These are phyloP conservation scores for Lineolata rhizophorae DNA, from an alignment of 495 filamentous ascomycete species.

Conservation along the genomic window DNA sequence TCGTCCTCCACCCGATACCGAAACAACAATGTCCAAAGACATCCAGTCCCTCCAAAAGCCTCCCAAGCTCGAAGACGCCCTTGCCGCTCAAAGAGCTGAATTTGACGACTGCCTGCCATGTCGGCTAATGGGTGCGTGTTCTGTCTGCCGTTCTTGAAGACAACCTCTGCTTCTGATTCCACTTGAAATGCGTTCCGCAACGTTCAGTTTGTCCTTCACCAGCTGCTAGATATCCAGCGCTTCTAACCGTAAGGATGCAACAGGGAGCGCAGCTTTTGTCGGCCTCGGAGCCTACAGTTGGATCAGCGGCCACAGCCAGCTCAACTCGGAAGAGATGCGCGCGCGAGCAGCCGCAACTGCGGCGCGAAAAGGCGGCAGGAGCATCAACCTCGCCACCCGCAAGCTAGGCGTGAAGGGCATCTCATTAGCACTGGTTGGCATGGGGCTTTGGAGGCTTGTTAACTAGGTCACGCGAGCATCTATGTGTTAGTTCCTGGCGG, in stretches of 20 bases:
- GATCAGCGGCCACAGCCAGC: constrained; percentile 52
- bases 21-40: neutral
- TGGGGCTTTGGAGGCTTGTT: constrained; percentile 39
- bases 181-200: too few relatives aligned
- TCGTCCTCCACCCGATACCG: neutral
- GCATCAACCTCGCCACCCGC: neutral
- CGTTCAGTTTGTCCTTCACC: too few relatives aligned
- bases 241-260: too few relatives aligned
- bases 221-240: too few relatives aligned
- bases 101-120: constrained; percentile 18
- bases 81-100: neutral
- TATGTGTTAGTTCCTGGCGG: neutral
- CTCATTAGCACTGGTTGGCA: constrained; percentile 41
- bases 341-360: constrained; percentile 44
- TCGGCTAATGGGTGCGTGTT: constrained; percentile 16
- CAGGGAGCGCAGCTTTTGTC: constrained; percentile 58
- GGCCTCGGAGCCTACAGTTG: constrained; percentile 84
- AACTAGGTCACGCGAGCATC: constrained; percentile 19
- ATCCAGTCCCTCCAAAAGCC: neutral
- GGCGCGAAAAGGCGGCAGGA: constrained; percentile 33
- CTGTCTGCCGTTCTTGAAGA: neutral
- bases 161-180: neutral
- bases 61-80: neutral
- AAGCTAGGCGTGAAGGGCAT: constrained; percentile 31
- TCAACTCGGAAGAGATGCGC: constrained; percentile 46